Evolutionary conservation across 2,329 filamentous ascomycete genomes (phyloP).

Genomic region (Camptophora hylomeconis): DNA sequence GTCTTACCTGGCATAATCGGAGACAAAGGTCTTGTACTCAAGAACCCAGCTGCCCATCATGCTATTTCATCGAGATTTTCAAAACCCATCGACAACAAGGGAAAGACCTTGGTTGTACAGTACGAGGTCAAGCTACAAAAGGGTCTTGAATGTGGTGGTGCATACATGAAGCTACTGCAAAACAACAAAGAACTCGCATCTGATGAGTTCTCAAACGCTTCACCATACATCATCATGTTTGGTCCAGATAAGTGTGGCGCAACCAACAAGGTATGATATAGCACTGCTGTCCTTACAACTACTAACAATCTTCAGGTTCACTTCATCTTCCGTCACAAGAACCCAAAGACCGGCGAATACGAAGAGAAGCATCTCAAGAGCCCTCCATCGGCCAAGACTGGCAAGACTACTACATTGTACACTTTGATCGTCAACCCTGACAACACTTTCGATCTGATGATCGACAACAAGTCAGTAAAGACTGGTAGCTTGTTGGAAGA

Average conservation of each 20-base stretch:
- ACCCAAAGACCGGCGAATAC: constrained; percentile 98
- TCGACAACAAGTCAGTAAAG: constrained; percentile 81
- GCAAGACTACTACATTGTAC: constrained; percentile 90
- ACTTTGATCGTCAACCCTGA: constrained; percentile 93
- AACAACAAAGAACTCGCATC: constrained; percentile 94
- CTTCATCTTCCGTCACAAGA: constrained; percentile 99
- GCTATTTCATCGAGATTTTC: constrained; percentile 98
- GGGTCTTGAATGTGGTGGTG: constrained; percentile 92
- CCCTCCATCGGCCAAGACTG: constrained; percentile 72
- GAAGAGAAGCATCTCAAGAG: constrained; percentile 96
- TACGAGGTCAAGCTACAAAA: constrained; percentile 99
- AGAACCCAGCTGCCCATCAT: constrained; percentile 95
- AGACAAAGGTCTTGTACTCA: constrained; percentile 93
- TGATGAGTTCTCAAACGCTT: constrained; percentile 95
- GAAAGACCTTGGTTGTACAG: constrained; percentile 91
- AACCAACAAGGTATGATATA: constrained; percentile 77
- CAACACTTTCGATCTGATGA: constrained; percentile 85
- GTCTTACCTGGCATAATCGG: constrained; percentile 86
- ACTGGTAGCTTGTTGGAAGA: constrained; percentile 86
- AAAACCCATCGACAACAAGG: constrained; percentile 93
- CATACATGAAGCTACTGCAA: constrained; percentile 96
- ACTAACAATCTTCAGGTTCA: constrained; percentile 37
- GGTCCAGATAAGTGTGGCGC: constrained; percentile 98
- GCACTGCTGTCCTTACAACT: neutral
- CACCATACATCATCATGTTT: constrained; percentile 99